Evolutionary conservation across 2,329 filamentous ascomycete species (phyloP).

Genomic region (Botrytis paeoniae): DNA sequence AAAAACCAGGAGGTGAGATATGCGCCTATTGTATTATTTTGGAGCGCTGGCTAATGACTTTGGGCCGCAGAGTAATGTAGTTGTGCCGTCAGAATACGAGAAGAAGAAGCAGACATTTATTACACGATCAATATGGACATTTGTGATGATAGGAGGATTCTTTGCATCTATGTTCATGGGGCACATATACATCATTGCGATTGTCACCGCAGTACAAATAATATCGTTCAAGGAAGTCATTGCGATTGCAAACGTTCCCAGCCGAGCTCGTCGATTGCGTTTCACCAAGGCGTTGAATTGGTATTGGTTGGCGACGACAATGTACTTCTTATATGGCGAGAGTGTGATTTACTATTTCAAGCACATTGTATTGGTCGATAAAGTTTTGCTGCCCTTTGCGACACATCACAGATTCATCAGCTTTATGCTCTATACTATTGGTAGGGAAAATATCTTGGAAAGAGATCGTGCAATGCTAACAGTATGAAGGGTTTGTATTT

Average conservation of each 20-base stretch:
- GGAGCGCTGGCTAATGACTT: slow-evolving; percentile 26
- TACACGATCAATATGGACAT: slow-evolving; percentile 93
- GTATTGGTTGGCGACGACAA: slow-evolving; percentile 98
- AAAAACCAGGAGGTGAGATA: slow-evolving; percentile 7
- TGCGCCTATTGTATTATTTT: background rate
- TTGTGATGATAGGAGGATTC: slow-evolving; percentile 95
- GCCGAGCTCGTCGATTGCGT: slow-evolving; percentile 81
- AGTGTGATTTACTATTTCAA: slow-evolving; percentile 99
- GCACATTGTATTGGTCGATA: slow-evolving; percentile 93
- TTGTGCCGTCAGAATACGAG: slow-evolving; percentile 70
- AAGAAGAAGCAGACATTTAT: slow-evolving; percentile 99
- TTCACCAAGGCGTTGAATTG: slow-evolving; percentile 97
- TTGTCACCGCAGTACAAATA: slow-evolving; percentile 92
- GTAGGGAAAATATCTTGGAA: slow-evolving; percentile 49
- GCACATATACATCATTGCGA: slow-evolving; percentile 93
- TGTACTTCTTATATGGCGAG: slow-evolving; percentile 99
- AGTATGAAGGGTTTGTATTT: slow-evolving; percentile 80
- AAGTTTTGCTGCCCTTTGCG: slow-evolving; percentile 85
- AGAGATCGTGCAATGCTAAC: slow-evolving; percentile 33
- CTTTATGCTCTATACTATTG: slow-evolving; percentile 96
- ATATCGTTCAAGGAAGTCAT: slow-evolving; percentile 99
- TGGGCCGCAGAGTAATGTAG: slow-evolving; percentile 24
- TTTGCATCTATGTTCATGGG: slow-evolving; percentile 91
- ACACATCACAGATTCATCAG: slow-evolving; percentile 98
- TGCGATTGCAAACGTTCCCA: slow-evolving; percentile 92